These are phyloP conservation scores for Dactylellina haptotyla DNA, from an alignment of 2,329 filamentous ascomycete genomes.

Conservation along the genomic window DNA sequence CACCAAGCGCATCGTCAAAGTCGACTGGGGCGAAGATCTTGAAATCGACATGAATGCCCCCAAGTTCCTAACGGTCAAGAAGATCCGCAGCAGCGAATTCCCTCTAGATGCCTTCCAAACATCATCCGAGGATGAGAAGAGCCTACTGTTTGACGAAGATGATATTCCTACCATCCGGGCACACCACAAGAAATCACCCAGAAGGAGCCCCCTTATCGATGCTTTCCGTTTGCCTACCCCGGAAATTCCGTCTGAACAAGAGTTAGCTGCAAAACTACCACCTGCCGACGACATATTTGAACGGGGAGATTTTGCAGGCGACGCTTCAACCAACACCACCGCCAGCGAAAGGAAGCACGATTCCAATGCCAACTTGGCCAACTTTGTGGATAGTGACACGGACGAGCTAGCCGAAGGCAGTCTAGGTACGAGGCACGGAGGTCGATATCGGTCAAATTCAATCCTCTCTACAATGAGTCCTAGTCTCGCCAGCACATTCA, in stretches of 20 bases:
- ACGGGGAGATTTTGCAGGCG: conserved; percentile 70
- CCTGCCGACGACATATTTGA: conserved; percentile 69
- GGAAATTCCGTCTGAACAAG: conserved; percentile 46
- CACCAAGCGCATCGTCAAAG: conserved; percentile 76
- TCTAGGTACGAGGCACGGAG: conserved; percentile 86
- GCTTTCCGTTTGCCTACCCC: conserved; percentile 47
- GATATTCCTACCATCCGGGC: conserved; percentile 56
- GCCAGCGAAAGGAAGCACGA: conserved; percentile 72
- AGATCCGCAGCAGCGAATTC: conserved; percentile 55
- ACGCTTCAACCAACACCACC: conserved; percentile 63
- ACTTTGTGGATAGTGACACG: conserved; percentile 74
- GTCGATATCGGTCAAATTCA: conserved; percentile 73
- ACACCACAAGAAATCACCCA: conserved; percentile 47
- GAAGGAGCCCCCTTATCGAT: conserved; percentile 41
- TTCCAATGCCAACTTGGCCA: conserved; percentile 70
- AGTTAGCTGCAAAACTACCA: conserved; percentile 37
- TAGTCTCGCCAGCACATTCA: conserved; percentile 89
- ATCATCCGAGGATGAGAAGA: conserved; percentile 55
- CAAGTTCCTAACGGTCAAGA: conserved; percentile 68
- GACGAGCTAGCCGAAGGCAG: conserved; percentile 88
- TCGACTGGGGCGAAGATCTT: conserved; percentile 84
- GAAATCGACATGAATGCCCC: conserved; percentile 55
- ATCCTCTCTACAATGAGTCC: conserved; percentile 83
- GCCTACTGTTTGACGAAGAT: conserved; percentile 55
- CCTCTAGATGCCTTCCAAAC: conserved; percentile 50